phyloP scores from a whole-genome alignment of 768 basidiomycete genomes.

The Rhizopogon vinicolor region DNA sequence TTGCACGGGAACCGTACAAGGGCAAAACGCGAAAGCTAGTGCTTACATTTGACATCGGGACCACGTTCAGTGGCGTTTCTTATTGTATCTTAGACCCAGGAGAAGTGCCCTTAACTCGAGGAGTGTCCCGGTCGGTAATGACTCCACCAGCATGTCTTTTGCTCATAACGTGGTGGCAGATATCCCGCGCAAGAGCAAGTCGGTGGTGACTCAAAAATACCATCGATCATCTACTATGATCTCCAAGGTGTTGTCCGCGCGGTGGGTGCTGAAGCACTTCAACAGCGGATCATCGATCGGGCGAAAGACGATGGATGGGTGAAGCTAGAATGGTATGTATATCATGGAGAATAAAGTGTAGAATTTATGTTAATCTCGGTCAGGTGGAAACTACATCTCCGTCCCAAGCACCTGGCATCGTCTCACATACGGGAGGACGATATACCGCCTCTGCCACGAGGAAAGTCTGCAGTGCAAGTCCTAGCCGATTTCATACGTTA shows the following conservation, averaged over 20 bases:
- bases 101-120: constrained; percentile 23
- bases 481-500: constrained; percentile 24
- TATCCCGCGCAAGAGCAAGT: constrained; percentile 43
- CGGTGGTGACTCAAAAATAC: constrained; percentile 45
- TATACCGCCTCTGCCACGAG: constrained; percentile 18
- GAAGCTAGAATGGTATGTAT: constrained; percentile 36
- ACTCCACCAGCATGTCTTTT: neutral
- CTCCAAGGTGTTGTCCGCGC: constrained; percentile 33
- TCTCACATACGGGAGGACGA: constrained; percentile 19
- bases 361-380: neutral
- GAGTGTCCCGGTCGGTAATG: constrained; percentile 20
- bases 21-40: constrained; percentile 37
- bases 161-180: constrained; percentile 17
- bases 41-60: constrained; percentile 40
- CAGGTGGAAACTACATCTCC: constrained; percentile 34
- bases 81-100: constrained; percentile 33
- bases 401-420: constrained; percentile 19
- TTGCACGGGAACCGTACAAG: constrained; percentile 25
- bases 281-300: constrained; percentile 29
- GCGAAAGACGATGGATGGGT: constrained; percentile 33
- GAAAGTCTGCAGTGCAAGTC: constrained; percentile 15
- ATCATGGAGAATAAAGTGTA: neutral
- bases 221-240: constrained; percentile 45
- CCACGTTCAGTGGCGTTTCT: constrained; percentile 38
- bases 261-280: constrained; percentile 38